Conservation (phyloP, 2,329 filamentous ascomycete genomes). For the Chaetomium olivaceum region DNA sequence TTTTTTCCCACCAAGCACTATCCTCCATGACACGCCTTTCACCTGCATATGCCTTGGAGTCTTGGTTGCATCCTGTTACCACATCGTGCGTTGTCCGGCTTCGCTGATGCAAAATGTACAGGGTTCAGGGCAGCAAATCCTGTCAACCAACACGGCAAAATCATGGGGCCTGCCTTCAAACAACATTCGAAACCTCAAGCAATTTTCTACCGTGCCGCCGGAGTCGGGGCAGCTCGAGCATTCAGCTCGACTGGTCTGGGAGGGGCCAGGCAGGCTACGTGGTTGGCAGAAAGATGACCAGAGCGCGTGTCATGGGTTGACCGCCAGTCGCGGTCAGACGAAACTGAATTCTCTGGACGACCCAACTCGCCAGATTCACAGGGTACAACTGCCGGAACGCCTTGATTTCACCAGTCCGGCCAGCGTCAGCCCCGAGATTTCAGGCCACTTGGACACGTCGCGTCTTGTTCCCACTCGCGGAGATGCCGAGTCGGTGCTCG, state of each 20-base stretch:
- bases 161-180: constrained; percentile 11
- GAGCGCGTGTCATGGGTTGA: constrained; percentile 2
- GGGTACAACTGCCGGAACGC: background rate
- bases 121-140: constrained; percentile 28
- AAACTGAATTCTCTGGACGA: background rate
- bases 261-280: constrained; percentile 1
- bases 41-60: constrained; percentile 28
- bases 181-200: constrained; percentile 7
- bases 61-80: constrained; percentile 29
- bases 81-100: constrained; percentile 26
- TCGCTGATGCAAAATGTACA: constrained; percentile 32
- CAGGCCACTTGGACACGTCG: background rate
- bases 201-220: background rate
- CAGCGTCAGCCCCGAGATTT: constrained; percentile 6
- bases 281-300: constrained; percentile 18
- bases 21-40: constrained; percentile 27
- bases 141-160: constrained; percentile 19
- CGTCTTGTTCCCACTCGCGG: background rate
- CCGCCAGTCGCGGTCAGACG: constrained; percentile 27
- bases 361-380: background rate
- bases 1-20: constrained; percentile 14
- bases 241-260: background rate
- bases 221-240: background rate
- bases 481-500: background rate
- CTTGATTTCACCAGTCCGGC: constrained; percentile 22